Base-by-base conservation (phyloP, 176 grass and related monocot genomes). In the Oryza meridionalis region DNA sequence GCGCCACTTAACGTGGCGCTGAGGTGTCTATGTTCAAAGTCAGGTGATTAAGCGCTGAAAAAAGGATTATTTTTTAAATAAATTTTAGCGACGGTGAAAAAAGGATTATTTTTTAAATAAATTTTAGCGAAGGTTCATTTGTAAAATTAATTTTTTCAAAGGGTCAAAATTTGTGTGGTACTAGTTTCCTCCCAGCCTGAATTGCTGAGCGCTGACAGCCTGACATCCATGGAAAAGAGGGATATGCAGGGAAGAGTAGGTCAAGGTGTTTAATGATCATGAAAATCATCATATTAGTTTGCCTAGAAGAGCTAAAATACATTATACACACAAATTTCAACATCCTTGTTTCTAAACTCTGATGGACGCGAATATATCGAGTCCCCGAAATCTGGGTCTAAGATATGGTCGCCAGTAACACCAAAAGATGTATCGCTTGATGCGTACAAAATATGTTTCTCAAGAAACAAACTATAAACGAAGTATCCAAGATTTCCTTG, bases 361-460 rank as follows among this genome's bases (percentile, higher is more conserved):
- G 6, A 19, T 6, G 21, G 55, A n/a, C 21, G 21, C 15, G 5
- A 10, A 15, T 58, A 21, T 21, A 17, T 21, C 1, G 6, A 58
- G 17, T 58, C 6, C 6, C 15, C 51, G 47, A 58, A 53, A 4
- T 58, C 17, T 21, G 51, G 51, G 25, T 67, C 4, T 59, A 59
- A 45, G 25, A 75, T 66, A 24, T 7, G 46, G 33, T 47, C n/a
- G 22, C 53, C 25, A 16, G 24, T 27, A 29, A 35, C 40, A 67
- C 65, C 11, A 79, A 4, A 78, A 44, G 65, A 85, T 70, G 38
- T 33, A 70, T 35, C 14, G 19, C 21, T 73, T 71, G 71, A 61
- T 65, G 13, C 40, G 9, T 67, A 43, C 51, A 85, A 70, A 9
- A 21, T 82, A 75, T 35, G 49, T 67, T 74, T 49, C 53, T 47